Evolutionary conservation across 305 asterid species (phyloP).

Genomic region (Euphrasia arctica): DNA sequence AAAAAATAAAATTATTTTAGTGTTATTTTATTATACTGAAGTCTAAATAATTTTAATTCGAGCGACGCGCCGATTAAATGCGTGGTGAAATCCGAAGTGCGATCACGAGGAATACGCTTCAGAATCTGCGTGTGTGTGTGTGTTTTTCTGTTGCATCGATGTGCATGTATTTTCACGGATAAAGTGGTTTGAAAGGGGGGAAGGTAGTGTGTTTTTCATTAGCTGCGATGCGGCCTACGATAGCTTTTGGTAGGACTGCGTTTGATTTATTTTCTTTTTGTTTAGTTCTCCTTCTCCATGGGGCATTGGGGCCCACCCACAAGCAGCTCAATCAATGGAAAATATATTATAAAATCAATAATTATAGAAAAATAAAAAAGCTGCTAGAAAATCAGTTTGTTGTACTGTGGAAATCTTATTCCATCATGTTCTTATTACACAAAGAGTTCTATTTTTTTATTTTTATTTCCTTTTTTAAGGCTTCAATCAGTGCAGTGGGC

Average conservation of each 20-base stretch:
- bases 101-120: conserved; percentile 60
- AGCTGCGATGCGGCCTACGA: conserved; percentile 8
- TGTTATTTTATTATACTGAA: no score
- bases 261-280: neutral
- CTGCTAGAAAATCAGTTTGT: conserved; percentile 15
- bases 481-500: conserved; percentile 18
- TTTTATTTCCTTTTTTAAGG: neutral
- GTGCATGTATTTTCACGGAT: conserved; percentile 20
- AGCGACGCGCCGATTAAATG: no score
- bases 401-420: conserved; percentile 12
- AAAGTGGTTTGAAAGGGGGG: neutral
- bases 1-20: no score
- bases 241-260: conserved; percentile 7
- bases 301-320: conserved; percentile 3
- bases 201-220: neutral
- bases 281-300: neutral
- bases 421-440: conserved; percentile 4
- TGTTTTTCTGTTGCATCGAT: conserved; percentile 2
- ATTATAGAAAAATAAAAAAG: neutral
- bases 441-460: conserved; percentile 9
- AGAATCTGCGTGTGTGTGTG: conserved; percentile 23
- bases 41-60: no score
- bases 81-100: conserved; percentile 19
- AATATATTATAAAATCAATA: no score
- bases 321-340: neutral